phyloP scores from a whole-genome alignment of 306 rosid genomes.

The Gleditsia sinensis region DNA sequence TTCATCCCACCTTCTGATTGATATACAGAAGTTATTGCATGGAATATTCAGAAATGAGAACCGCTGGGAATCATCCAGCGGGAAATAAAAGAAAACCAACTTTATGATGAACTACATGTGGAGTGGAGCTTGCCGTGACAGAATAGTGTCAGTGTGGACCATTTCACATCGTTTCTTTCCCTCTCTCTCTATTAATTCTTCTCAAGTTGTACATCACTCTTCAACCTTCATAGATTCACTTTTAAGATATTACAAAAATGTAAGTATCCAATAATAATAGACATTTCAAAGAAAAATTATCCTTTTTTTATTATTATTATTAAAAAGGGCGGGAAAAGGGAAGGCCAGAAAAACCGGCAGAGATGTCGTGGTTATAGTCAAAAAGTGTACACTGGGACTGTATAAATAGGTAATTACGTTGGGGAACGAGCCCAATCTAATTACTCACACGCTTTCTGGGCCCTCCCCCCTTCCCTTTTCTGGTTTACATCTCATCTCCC shows the following conservation, averaged over 20 bases:
- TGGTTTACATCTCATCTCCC: constrained; percentile 28
- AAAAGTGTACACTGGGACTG: constrained; percentile 27
- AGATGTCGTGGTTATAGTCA: constrained; percentile 43
- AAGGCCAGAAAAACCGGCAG: neutral
- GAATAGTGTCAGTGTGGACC: neutral
- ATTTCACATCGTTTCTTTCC: neutral
- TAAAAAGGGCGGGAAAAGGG: constrained; percentile 6
- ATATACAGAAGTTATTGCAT: neutral
- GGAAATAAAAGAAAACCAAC: neutral
- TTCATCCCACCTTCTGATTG: no score
- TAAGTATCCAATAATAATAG: no score
- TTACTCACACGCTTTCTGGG: constrained; percentile 17
- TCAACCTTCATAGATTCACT: neutral
- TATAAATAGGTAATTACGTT: constrained; percentile 9
- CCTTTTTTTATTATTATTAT: neutral
- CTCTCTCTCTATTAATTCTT: no score
- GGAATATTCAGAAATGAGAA: neutral
- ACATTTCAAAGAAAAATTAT: no score
- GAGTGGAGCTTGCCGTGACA: neutral
- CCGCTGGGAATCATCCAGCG: neutral
- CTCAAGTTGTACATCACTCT: no score
- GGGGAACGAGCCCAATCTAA: constrained; percentile 47
- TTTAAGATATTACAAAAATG: neutral
- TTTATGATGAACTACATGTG: neutral
- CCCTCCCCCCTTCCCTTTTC: neutral